These are phyloP conservation scores for Wickerhamomyces sp. DNA, from an alignment of 1,139 yeast species.

Conservation along the genomic window DNA sequence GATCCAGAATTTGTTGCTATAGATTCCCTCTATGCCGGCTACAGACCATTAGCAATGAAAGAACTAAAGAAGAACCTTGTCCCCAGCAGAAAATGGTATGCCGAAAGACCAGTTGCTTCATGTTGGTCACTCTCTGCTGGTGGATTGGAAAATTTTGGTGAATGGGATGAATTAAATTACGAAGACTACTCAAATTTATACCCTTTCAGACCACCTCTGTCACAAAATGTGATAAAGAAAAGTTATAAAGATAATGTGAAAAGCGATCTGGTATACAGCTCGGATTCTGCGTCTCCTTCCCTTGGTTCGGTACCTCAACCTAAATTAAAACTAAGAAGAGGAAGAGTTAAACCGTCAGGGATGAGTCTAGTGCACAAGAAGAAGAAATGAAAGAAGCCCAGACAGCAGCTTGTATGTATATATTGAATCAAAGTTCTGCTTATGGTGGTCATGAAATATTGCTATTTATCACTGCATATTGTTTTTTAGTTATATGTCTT, in stretches of 20 bases:
- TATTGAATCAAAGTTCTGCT: too few species aligned
- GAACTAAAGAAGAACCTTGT: conserved; percentile 9
- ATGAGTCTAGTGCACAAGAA: conserved; percentile 8
- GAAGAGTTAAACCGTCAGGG: conserved; percentile 18
- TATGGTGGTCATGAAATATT: too few species aligned
- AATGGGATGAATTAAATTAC: conserved; percentile 6
- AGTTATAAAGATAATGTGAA: not conserved
- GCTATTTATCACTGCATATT: too few species aligned
- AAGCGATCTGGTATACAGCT: not conserved
- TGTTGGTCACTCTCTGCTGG: conserved; percentile 8
- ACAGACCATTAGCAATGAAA: conserved; percentile 19
- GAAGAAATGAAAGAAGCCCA: not conserved
- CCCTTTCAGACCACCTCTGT: conserved; percentile 3
- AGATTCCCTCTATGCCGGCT: conserved; percentile 20
- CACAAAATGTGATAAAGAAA: not conserved
- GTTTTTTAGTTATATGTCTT: not conserved
- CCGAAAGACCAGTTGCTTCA: conserved; percentile 5
- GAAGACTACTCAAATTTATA: not conserved
- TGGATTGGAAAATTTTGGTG: conserved; percentile 1
- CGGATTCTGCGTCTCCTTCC: not conserved
- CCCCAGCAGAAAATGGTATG: conserved; percentile 8
- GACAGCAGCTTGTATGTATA: not conserved
- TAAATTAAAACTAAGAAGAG: conserved; percentile 8
- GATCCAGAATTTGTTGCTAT: conserved; percentile 15
- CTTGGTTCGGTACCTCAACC: conserved; percentile 8